phyloP scores from a whole-genome alignment of 83 land plant species.

The Thuja plicata region DNA sequence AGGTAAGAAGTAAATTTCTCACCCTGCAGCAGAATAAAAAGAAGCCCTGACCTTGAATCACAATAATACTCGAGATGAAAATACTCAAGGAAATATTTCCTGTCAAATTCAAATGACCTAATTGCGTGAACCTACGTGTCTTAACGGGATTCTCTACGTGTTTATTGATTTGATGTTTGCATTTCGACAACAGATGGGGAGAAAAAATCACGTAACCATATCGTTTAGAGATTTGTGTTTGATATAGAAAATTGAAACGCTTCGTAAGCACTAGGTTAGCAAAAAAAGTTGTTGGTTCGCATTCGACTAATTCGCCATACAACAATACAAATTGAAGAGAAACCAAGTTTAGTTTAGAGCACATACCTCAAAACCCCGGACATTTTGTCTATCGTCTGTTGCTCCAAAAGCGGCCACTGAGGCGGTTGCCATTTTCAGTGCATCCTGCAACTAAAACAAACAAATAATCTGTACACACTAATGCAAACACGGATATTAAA shows the following conservation, averaged over 20 bases:
- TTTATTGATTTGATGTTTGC: neutral
- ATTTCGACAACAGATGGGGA: neutral
- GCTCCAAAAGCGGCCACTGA: conserved; percentile 12
- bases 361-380: conserved; percentile 7
- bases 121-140: neutral
- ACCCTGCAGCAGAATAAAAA: neutral
- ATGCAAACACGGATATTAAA: neutral
- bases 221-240: neutral
- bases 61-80: neutral
- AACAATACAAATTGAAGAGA: neutral
- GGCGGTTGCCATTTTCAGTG: conserved; percentile 2
- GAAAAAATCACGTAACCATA: neutral
- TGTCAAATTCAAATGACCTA: neutral
- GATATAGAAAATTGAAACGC: neutral
- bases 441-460: conserved; percentile 6
- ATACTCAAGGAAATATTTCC: neutral
- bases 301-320: neutral
- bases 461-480: neutral
- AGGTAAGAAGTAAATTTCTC: neutral
- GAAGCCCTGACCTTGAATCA: neutral
- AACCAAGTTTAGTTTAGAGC: neutral
- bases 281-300: neutral
- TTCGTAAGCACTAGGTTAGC: neutral
- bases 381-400: conserved; percentile 12
- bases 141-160: neutral